Conservation (phyloP, 2,329 filamentous ascomycete genomes). For the Colletotrichum sp. region DNA sequence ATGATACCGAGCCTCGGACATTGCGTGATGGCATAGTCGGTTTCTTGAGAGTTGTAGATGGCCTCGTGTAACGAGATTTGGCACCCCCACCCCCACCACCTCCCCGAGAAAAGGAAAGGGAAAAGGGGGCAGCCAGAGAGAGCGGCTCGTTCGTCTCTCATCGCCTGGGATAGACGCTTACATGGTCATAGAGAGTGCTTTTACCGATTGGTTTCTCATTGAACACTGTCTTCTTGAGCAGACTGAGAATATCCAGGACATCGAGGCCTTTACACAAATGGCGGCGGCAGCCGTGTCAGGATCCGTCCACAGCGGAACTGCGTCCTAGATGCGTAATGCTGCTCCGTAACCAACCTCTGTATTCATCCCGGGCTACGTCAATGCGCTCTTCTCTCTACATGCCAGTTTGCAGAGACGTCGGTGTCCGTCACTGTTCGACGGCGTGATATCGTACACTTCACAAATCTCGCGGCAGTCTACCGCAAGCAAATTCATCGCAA, state of each 20-base stretch:
- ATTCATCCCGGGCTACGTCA: not conserved
- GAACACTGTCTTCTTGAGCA: fast-evolving
- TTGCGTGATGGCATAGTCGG: not conserved
- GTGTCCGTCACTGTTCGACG: not conserved
- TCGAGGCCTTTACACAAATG: not conserved
- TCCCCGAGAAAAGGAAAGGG: not conserved
- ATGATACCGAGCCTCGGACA: not conserved
- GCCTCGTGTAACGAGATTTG: fast-evolving
- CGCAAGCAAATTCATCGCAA: not conserved
- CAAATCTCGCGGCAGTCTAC: not conserved
- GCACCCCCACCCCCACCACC: not conserved
- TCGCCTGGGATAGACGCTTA: not conserved
- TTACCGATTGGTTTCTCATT: not conserved
- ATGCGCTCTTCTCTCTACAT: not conserved
- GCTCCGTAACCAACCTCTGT: not conserved
- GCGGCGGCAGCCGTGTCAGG: not conserved
- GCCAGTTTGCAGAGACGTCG: not conserved
- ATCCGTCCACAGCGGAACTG: fast-evolving
- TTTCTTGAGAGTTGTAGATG: fast-evolving
- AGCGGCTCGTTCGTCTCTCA: no score
- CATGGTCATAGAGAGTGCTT: not conserved
- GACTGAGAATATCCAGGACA: fast-evolving
- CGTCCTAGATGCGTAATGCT: not conserved
- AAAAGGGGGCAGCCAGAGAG: not conserved
- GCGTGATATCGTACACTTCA: not conserved